Conservation (phyloP, 306 rosid genomes). For the apple (Malus domestica) region DNA sequence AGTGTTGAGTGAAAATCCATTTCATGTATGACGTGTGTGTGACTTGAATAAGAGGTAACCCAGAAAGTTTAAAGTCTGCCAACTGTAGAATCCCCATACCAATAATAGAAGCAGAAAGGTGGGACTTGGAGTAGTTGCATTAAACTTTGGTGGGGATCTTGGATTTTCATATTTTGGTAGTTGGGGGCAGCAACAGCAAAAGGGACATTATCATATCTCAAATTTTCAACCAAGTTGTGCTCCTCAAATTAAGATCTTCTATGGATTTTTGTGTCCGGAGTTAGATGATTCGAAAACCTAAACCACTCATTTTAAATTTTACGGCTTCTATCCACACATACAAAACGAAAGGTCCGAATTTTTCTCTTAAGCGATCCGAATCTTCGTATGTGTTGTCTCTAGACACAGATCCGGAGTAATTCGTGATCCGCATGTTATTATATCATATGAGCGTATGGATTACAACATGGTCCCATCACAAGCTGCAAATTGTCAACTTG, state of each 20-base stretch:
- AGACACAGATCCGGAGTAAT: too few species aligned
- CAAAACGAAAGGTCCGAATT: fast-evolving
- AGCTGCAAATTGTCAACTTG: background rate
- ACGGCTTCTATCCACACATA: too few species aligned
- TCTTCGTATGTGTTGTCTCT: too few species aligned
- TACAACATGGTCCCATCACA: background rate
- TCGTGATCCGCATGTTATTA: background rate
- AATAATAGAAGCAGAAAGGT: background rate
- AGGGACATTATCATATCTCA: background rate
- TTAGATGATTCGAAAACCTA: fast-evolving
- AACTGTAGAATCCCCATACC: background rate
- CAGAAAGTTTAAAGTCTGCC: background rate
- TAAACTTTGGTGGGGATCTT: background rate
- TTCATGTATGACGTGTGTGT: too few species aligned
- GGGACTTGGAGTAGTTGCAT: background rate
- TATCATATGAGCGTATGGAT: background rate
- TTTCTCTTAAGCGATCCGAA: too few species aligned
- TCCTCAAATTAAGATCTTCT: too few species aligned
- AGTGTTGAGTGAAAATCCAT: too few species aligned
- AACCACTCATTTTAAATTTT: fast-evolving
- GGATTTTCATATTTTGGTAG: background rate
- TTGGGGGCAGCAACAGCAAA: background rate
- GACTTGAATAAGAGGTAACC: too few species aligned
- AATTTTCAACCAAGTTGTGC: background rate
- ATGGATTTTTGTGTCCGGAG: fast-evolving